These are phyloP conservation scores for Beta vulgaris DNA, from an alignment of 148 eudicot species.

Conservation along the genomic window DNA sequence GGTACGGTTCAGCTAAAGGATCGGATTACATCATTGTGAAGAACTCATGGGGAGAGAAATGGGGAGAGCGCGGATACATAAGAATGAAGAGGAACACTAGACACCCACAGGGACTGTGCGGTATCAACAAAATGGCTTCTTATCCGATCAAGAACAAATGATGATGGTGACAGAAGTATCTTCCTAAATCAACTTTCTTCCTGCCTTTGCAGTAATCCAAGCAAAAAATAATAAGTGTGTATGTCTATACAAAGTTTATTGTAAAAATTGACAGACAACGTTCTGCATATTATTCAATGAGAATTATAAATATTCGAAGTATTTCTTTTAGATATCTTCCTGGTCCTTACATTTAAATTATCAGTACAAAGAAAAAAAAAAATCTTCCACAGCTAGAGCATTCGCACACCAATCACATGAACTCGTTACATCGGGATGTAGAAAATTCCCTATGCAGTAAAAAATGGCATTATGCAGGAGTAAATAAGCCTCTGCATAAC, in stretches of 20 bases:
- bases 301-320: not conserved
- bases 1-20: slow-evolving; percentile 47
- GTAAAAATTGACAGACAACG: not conserved
- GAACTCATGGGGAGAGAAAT: slow-evolving; percentile 48
- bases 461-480: not conserved
- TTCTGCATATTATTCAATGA: slow-evolving; percentile 8
- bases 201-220: slow-evolving; percentile 21
- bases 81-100: slow-evolving; percentile 40
- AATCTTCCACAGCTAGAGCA: not conserved
- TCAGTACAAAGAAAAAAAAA: not conserved
- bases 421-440: not conserved
- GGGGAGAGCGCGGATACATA: slow-evolving; percentile 47
- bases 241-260: not conserved
- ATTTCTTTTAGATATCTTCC: not conserved
- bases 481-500: not conserved
- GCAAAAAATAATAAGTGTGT: slow-evolving; percentile 13
- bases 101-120: slow-evolving; percentile 33
- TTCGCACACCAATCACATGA: not conserved
- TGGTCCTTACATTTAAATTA: not conserved
- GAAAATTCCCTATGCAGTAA: not conserved
- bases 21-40: slow-evolving; percentile 50
- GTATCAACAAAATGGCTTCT: slow-evolving; percentile 47
- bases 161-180: slow-evolving; percentile 7
- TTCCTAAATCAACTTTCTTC: not conserved
- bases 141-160: slow-evolving; percentile 36